A percentile compares a stretch with the other conserved stretches of the same genome.
These are phyloP conservation scores for Coniosporium tulheliwenetii DNA, from an alignment of 2,329 filamentous ascomycete species.

Conservation along the genomic window DNA sequence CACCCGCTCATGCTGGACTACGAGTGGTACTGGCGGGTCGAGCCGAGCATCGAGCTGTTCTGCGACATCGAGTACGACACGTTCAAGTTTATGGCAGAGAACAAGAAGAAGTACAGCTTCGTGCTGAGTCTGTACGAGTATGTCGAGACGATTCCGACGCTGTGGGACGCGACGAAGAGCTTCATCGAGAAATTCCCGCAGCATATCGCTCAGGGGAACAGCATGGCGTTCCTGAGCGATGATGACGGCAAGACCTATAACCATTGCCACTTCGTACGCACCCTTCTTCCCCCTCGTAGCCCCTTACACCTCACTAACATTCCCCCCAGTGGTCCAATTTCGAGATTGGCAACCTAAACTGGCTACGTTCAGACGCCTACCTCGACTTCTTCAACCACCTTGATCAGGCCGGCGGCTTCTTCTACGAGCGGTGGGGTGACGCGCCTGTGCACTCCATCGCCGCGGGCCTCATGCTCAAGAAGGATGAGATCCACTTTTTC, in stretches of 20 bases:
- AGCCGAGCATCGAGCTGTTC: slow-evolving; percentile 90
- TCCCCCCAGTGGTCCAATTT: slow-evolving; percentile 88
- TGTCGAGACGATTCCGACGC: slow-evolving; percentile 82
- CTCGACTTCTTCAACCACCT: slow-evolving; percentile 79
- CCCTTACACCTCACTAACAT: slow-evolving; percentile 9
- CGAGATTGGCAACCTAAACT: slow-evolving; percentile 85
- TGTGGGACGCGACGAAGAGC: slow-evolving; percentile 91
- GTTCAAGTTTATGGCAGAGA: slow-evolving; percentile 90
- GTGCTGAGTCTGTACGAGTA: slow-evolving; percentile 94
- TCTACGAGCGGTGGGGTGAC: slow-evolving; percentile 97
- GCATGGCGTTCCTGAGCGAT: slow-evolving; percentile 80
- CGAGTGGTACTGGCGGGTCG: slow-evolving; percentile 99
- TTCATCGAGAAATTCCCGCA: slow-evolving; percentile 86
- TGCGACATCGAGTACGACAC: slow-evolving; percentile 93
- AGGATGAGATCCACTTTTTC: slow-evolving; percentile 95
- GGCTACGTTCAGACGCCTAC: slow-evolving; percentile 82
- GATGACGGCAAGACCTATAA: slow-evolving; percentile 89
- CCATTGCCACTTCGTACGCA: slow-evolving; percentile 84
- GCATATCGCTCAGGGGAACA: slow-evolving; percentile 71
- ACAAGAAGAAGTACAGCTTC: slow-evolving; percentile 97
- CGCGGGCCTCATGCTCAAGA: slow-evolving; percentile 70
- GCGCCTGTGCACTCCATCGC: slow-evolving; percentile 97
- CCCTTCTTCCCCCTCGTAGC: neutral
- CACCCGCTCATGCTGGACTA: slow-evolving; percentile 89
- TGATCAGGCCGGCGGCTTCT: slow-evolving; percentile 88